Percentiles rank a stretch among this genome's conserved stretches.
phyloP scores from a whole-genome alignment of 441 rosid species.

The Erodium moschatum region DNA sequence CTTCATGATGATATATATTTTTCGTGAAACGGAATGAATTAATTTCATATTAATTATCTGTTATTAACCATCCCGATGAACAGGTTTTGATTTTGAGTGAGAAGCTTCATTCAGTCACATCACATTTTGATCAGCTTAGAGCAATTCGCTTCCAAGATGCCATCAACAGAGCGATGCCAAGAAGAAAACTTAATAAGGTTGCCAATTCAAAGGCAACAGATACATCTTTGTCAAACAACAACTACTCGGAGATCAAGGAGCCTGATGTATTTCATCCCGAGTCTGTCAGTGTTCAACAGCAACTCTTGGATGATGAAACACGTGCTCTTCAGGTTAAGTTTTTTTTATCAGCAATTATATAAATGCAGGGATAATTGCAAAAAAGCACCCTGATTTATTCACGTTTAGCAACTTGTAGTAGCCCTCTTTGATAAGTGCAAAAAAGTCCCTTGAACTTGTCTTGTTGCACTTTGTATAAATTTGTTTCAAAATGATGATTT shows the following conservation, averaged over 20 bases:
- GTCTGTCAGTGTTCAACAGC: slow-evolving; percentile 54
- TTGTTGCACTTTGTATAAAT: too few species aligned
- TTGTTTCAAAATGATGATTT: too few species aligned
- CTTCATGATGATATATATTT: background rate
- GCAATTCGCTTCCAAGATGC: slow-evolving; percentile 89
- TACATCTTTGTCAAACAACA: slow-evolving; percentile 24
- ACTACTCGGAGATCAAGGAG: slow-evolving; percentile 31
- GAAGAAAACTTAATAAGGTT: slow-evolving; percentile 55
- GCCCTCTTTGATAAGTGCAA: too few species aligned
- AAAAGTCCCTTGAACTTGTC: too few species aligned
- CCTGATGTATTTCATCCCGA: slow-evolving; percentile 42
- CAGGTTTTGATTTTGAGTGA: slow-evolving; percentile 90
- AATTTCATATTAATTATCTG: slow-evolving; percentile 12
- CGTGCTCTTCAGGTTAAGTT: slow-evolving; percentile 67
- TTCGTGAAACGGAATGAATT: background rate
- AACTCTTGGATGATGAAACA: slow-evolving; percentile 83
- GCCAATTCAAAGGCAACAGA: slow-evolving; percentile 33
- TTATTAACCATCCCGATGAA: slow-evolving; percentile 15
- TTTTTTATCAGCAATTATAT: too few species aligned
- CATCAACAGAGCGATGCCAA: slow-evolving; percentile 59
- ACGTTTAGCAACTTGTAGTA: too few species aligned
- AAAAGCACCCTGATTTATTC: too few species aligned
- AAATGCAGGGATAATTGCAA: too few species aligned
- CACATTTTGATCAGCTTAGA: slow-evolving; percentile 83
- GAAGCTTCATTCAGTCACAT: slow-evolving; percentile 77